These are phyloP conservation scores for Cochlearia excelsa DNA, from an alignment of 345 rosid species.

Conservation along the genomic window DNA sequence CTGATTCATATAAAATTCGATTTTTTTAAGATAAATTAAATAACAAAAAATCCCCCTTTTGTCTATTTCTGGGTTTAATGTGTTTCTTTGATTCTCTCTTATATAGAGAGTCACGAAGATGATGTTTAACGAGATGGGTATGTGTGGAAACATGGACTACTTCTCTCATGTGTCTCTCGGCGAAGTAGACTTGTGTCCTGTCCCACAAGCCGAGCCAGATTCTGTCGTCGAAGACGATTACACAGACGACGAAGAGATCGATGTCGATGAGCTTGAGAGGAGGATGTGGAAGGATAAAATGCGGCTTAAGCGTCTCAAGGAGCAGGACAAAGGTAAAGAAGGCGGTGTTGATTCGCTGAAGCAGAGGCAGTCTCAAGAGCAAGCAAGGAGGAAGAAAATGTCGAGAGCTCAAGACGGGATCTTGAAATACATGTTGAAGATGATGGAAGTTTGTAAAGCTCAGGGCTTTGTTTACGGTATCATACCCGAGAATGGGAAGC, in stretches of 20 bases:
- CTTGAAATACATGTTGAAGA: conserved; percentile 93
- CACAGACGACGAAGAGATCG: conserved; percentile 95
- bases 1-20: too few species aligned
- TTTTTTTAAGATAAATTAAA: not conserved
- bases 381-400: conserved; percentile 99
- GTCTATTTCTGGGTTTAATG: not conserved
- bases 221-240: conserved; percentile 77
- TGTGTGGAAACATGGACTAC: conserved; percentile 78
- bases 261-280: conserved; percentile 74
- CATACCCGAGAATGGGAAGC: conserved; percentile 94
- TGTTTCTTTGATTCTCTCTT: conserved; percentile 8
- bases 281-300: conserved; percentile 97
- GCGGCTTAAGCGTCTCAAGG: conserved; percentile 82
- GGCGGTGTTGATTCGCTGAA: conserved; percentile 58
- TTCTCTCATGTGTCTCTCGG: conserved; percentile 47
- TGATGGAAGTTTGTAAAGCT: not conserved
- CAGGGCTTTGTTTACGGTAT: conserved; percentile 38
- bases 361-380: conserved; percentile 81
- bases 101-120: conserved; percentile 29
- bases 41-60: conserved; percentile 11
- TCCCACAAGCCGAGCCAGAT: conserved; percentile 54
- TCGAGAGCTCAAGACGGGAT: conserved; percentile 98
- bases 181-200: conserved; percentile 48
- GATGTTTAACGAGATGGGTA: conserved; percentile 77
- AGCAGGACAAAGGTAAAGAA: conserved; percentile 66